Evolutionary conservation across 176 grass and related monocot species (phyloP).

Genomic region (Phyllostachys edulis): DNA sequence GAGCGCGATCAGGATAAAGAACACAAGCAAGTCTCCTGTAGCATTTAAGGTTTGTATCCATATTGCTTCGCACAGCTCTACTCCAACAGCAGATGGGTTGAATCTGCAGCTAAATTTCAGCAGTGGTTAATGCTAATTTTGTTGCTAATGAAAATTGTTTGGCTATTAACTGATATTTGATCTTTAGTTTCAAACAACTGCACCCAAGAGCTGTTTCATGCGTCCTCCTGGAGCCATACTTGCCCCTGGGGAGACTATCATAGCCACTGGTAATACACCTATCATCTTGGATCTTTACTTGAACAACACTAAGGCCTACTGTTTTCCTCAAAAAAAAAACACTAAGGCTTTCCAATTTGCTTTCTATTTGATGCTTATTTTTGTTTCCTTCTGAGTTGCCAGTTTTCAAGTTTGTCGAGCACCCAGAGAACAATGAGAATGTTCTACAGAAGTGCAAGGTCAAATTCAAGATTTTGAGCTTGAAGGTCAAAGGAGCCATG

Average conservation of each 20-base stretch:
- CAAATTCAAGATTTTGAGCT: slow-evolving; percentile 99
- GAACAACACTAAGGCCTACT: neutral
- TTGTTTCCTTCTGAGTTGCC: slow-evolving; percentile 29
- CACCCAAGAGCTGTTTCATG: slow-evolving; percentile 98
- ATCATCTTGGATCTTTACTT: slow-evolving; percentile 29
- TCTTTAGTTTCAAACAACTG: slow-evolving; percentile 97
- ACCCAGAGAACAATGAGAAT: slow-evolving; percentile 95
- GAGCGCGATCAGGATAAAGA: slow-evolving; percentile 95
- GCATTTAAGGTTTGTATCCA: slow-evolving; percentile 86
- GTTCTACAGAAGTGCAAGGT: slow-evolving; percentile 78
- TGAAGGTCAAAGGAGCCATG: slow-evolving; percentile 96
- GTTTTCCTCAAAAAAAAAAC: neutral
- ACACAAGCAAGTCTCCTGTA: slow-evolving; percentile 88
- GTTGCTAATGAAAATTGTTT: slow-evolving; percentile 25
- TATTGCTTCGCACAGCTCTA: slow-evolving; percentile 20
- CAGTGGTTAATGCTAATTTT: slow-evolving; percentile 21
- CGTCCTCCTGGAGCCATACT: slow-evolving; percentile 94
- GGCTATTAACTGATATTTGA: slow-evolving; percentile 32
- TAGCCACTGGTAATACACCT: slow-evolving; percentile 73
- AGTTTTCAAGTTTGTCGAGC: slow-evolving; percentile 99
- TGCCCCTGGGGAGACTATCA: slow-evolving; percentile 88
- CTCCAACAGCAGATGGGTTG: neutral
- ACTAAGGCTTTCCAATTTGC: slow-evolving; percentile 16
- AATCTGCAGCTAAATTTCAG: neutral
- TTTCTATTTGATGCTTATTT: slow-evolving; percentile 21